These are phyloP conservation scores for Elaphomyces granulatus DNA, from an alignment of 495 filamentous ascomycete genomes.

Conservation along the genomic window DNA sequence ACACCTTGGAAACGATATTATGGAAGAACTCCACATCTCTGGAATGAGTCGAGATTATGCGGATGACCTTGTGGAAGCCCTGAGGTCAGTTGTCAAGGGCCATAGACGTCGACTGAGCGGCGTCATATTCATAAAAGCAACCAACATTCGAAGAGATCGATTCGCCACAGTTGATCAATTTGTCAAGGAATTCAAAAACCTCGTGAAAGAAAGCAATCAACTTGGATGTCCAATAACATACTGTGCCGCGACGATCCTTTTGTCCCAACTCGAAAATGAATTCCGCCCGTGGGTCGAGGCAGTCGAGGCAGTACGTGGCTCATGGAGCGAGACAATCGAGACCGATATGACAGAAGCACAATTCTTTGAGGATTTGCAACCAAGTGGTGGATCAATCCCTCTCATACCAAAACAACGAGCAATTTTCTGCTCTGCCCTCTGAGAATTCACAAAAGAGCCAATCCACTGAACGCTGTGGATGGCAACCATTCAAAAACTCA, in stretches of 20 bases:
- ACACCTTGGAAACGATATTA: neutral
- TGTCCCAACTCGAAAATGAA: neutral
- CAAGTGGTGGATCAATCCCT: neutral
- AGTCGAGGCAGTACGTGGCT: neutral
- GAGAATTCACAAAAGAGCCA: too few relatives aligned
- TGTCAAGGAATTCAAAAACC: too few relatives aligned
- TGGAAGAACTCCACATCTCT: neutral
- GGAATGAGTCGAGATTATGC: neutral
- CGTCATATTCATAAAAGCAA: neutral
- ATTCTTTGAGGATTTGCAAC: neutral
- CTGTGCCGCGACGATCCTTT: neutral
- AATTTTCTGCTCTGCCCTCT: too few relatives aligned
- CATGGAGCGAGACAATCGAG: neutral
- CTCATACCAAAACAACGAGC: neutral
- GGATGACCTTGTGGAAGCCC: neutral
- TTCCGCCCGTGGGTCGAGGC: neutral
- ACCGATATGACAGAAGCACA: neutral
- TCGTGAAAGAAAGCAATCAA: too few relatives aligned
- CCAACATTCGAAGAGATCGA: neutral
- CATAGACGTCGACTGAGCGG: neutral
- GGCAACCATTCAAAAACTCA: neutral
- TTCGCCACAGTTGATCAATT: too few relatives aligned
- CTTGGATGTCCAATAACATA: neutral
- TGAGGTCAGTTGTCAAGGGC: neutral
- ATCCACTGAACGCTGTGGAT: neutral